phyloP scores from a whole-genome alignment of 2,329 filamentous ascomycete species.

The Nigrograna mackinnonii region DNA sequence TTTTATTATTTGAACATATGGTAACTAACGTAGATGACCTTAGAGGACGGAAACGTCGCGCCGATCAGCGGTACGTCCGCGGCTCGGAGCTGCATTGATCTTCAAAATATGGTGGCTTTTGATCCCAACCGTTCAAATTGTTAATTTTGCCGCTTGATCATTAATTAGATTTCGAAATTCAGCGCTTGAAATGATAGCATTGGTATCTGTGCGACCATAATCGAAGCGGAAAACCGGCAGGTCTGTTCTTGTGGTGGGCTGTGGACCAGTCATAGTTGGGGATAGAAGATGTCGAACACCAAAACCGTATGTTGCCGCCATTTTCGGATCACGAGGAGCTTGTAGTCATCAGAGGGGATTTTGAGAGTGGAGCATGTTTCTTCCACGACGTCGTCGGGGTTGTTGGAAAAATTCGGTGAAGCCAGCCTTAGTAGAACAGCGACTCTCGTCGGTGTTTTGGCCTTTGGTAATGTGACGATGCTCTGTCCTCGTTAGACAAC shows the following conservation, averaged over 20 bases:
- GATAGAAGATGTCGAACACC: conserved; percentile 1
- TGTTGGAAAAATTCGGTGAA: not conserved
- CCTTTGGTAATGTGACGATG: too few species aligned
- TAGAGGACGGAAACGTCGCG: too few species aligned
- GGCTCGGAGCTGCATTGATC: not conserved
- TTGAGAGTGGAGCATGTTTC: not conserved
- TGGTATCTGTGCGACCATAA: too few species aligned
- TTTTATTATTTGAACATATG: too few species aligned
- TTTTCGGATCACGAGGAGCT: not conserved
- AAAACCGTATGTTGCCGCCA: not conserved
- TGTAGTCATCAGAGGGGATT: not conserved
- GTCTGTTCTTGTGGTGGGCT: not conserved
- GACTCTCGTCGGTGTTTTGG: too few species aligned
- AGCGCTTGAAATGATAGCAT: not conserved
- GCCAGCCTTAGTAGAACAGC: not conserved
- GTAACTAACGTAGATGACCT: too few species aligned
- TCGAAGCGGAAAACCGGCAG: not conserved
- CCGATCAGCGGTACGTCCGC: too few species aligned
- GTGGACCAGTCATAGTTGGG: not conserved
- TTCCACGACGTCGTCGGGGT: not conserved
- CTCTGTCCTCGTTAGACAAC: too few species aligned
- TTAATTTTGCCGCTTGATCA: not conserved
- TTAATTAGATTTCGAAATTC: not conserved
- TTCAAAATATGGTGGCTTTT: not conserved
- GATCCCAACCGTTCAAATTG: not conserved